Conservation (phyloP, 176 grass and related monocot species). For the Triticum urartu region DNA sequence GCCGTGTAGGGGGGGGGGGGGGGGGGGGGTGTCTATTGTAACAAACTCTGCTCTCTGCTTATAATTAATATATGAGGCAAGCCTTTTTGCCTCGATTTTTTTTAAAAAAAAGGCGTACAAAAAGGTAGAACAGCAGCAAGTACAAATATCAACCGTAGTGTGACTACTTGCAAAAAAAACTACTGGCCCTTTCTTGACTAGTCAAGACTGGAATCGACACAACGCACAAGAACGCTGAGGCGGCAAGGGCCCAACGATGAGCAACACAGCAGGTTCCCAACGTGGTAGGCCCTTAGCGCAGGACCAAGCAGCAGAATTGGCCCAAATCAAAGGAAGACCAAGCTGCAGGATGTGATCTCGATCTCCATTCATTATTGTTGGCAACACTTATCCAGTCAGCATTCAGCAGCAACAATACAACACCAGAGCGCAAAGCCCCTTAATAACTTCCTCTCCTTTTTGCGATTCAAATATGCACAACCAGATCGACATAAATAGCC, state of each 20-base stretch:
- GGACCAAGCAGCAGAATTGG: not conserved
- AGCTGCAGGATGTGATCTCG: not conserved
- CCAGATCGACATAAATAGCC: not conserved
- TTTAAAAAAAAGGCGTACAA: not conserved
- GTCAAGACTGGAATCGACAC: not conserved
- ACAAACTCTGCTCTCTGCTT: too few species aligned
- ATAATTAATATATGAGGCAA: too few species aligned
- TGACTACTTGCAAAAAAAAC: not conserved
- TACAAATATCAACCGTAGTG: not conserved
- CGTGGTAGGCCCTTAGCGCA: conserved; percentile 17
- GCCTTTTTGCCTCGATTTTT: too few species aligned
- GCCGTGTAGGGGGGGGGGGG: too few species aligned
- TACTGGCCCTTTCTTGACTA: not conserved
- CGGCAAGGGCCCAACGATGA: not conserved
- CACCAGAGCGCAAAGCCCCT: not conserved
- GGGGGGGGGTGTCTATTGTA: too few species aligned
- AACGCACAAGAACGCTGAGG: too few species aligned
- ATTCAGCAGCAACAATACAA: not conserved
- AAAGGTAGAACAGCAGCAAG: too few species aligned
- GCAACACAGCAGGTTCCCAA: not conserved
- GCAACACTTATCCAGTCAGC: not conserved
- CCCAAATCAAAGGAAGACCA: not conserved
- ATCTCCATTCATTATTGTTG: not conserved
- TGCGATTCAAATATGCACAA: too few species aligned
- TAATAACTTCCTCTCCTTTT: too few species aligned